Conservation (phyloP, 805 yeast species). For the Lipomyces kockii region DNA sequence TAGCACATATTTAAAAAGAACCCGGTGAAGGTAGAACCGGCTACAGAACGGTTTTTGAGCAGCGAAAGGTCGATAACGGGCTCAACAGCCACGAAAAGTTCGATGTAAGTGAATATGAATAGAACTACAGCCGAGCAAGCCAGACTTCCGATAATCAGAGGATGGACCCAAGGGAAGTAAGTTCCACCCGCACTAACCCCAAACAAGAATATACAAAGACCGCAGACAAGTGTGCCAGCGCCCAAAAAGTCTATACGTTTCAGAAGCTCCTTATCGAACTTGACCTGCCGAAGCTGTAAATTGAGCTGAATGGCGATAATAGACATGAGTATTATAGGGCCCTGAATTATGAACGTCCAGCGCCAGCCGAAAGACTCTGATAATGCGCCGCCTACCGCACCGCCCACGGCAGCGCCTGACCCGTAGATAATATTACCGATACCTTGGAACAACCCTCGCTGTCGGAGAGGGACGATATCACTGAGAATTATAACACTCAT, state of each 20-base stretch:
- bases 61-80: conserved; percentile 71
- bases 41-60: conserved; percentile 61
- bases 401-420: conserved; percentile 75
- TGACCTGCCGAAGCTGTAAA: conserved; percentile 36
- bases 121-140: conserved; percentile 44
- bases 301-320: conserved; percentile 42
- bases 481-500: conserved; percentile 74
- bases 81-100: conserved; percentile 56
- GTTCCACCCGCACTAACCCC: conserved; percentile 70
- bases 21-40: conserved; percentile 67
- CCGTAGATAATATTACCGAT: conserved; percentile 76
- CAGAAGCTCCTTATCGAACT: conserved; percentile 48
- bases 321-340: conserved; percentile 48
- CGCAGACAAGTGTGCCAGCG: conserved; percentile 58
- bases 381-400: conserved; percentile 58
- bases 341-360: conserved; percentile 49
- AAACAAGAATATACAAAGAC: conserved; percentile 60
- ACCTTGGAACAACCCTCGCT: conserved; percentile 83
- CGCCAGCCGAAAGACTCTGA: conserved; percentile 67
- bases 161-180: conserved; percentile 54
- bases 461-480: conserved; percentile 73
- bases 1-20: conserved; percentile 74
- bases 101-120: conserved; percentile 55
- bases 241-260: conserved; percentile 72
- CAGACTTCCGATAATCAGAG: conserved; percentile 47